Evolutionary conservation across 2,329 filamentous ascomycete genomes (phyloP).

Genomic region (Colletotrichum tropicicola): DNA sequence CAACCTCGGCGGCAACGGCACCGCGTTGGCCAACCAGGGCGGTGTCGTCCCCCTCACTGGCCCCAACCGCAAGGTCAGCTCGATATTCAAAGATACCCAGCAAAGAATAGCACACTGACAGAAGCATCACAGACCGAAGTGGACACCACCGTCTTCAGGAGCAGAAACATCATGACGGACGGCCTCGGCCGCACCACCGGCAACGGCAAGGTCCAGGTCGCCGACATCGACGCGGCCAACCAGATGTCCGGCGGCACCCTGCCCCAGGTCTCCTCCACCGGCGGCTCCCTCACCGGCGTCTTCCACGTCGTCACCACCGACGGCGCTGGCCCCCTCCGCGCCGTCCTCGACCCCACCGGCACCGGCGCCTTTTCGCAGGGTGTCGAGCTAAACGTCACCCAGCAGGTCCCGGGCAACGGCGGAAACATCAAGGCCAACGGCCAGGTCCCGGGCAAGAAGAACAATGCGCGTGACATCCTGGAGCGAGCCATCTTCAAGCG

Average conservation of each 20-base stretch:
- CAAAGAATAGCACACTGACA: not conserved
- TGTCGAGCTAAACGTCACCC: conserved; percentile 36
- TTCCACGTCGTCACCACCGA: conserved; percentile 52
- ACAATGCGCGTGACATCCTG: conserved; percentile 26
- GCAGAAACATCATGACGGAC: conserved; percentile 43
- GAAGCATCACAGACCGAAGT: conserved; percentile 44
- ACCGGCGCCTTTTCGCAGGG: conserved; percentile 44
- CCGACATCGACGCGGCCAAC: conserved; percentile 43
- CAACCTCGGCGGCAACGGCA: conserved; percentile 48
- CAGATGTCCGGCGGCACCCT: conserved; percentile 46
- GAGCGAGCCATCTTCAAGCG: conserved; percentile 38
- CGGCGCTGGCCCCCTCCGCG: conserved; percentile 48
- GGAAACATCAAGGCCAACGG: conserved; percentile 42
- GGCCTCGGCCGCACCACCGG: conserved; percentile 48
- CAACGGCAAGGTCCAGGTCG: conserved; percentile 45
- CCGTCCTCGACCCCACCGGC: conserved; percentile 47
- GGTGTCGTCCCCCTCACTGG: conserved; percentile 50
- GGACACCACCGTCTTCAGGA: conserved; percentile 54
- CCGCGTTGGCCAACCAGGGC: conserved; percentile 47
- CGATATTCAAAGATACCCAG: not conserved
- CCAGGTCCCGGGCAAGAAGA: conserved; percentile 1
- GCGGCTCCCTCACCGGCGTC: conserved; percentile 44
- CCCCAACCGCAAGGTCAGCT: conserved; percentile 41
- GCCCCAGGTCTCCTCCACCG: conserved; percentile 46
- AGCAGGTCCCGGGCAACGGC: conserved; percentile 45